Percentiles rank a stretch among this genome's conserved stretches.
Evolutionary conservation across 371 early-diverging fungal genomes (phyloP).

Genomic region (Conidiobolus incongruus): DNA sequence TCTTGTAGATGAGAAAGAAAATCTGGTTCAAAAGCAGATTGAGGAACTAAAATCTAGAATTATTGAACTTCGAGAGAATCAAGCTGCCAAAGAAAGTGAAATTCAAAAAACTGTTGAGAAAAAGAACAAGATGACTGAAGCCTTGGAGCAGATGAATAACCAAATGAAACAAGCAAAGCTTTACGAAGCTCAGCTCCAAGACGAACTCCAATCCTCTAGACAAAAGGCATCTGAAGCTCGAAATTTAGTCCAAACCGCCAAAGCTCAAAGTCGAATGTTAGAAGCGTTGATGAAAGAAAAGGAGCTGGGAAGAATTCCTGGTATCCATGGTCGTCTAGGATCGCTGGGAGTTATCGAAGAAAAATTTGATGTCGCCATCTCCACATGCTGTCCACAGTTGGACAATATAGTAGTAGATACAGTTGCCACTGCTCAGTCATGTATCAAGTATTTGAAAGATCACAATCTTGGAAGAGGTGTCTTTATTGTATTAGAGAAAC

Average conservation of each 20-base stretch:
- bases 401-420: constrained; percentile 88
- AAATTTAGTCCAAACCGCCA: constrained; percentile 29
- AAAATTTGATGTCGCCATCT: constrained; percentile 91
- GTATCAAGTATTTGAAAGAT: constrained; percentile 74
- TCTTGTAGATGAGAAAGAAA: constrained; percentile 29
- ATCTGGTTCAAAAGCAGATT: not conserved
- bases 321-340: constrained; percentile 86
- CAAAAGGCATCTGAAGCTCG: constrained; percentile 43
- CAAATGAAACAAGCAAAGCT: constrained; percentile 5
- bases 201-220: constrained; percentile 15
- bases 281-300: constrained; percentile 49
- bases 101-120: constrained; percentile 11
- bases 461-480: constrained; percentile 78
- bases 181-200: constrained; percentile 6
- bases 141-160: not conserved
- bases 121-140: constrained; percentile 4
- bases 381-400: constrained; percentile 72
- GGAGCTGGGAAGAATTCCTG: constrained; percentile 53
- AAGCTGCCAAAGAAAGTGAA: constrained; percentile 11
- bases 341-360: constrained; percentile 50
- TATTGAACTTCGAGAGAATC: not conserved
- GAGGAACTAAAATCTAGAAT: constrained; percentile 5
- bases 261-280: constrained; percentile 53
- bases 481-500: constrained; percentile 73
- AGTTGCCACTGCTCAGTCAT: constrained; percentile 88